phyloP scores from a whole-genome alignment of 1,139 yeast species.

The Pichia sp. region DNA sequence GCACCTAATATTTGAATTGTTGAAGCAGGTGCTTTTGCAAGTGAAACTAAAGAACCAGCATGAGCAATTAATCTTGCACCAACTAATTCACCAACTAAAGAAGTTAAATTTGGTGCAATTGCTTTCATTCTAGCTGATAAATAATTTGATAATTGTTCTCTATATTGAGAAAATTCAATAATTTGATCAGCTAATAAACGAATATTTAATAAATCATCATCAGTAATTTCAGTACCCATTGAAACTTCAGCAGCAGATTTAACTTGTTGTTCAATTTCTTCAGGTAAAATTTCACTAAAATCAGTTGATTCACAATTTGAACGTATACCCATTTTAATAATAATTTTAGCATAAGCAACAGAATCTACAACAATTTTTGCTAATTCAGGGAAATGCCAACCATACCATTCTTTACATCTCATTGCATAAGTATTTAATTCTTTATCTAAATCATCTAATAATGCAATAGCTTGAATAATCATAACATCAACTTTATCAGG shows the following conservation, averaged over 20 bases:
- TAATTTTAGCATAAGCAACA: conserved; percentile 88
- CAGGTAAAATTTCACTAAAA: conserved; percentile 86
- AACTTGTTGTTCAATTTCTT: conserved; percentile 75
- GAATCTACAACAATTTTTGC: conserved; percentile 95
- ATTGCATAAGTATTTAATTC: conserved; percentile 95
- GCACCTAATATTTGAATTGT: conserved; percentile 99
- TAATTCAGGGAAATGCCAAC: conserved; percentile 99
- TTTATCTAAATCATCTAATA: conserved; percentile 93
- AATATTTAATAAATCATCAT: conserved; percentile 78
- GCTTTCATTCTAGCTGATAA: conserved; percentile 93
- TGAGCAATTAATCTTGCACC: conserved; percentile 98
- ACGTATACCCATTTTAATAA: conserved; percentile 90
- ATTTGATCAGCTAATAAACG: conserved; percentile 88
- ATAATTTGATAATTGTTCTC: conserved; percentile 86
- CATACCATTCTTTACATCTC: conserved; percentile 99
- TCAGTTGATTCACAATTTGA: conserved; percentile 87
- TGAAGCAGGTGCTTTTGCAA: conserved; percentile 98
- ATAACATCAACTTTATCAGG: conserved; percentile 98
- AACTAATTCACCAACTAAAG: conserved; percentile 93
- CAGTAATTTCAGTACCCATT: conserved; percentile 97
- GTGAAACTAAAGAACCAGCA: conserved; percentile 88
- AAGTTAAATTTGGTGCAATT: conserved; percentile 94
- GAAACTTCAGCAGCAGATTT: conserved; percentile 95
- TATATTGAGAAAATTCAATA: conserved; percentile 88
- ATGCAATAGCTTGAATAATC: conserved; percentile 98